phyloP scores from a whole-genome alignment of 805 yeast species.

The Ogataea dorogensis region DNA sequence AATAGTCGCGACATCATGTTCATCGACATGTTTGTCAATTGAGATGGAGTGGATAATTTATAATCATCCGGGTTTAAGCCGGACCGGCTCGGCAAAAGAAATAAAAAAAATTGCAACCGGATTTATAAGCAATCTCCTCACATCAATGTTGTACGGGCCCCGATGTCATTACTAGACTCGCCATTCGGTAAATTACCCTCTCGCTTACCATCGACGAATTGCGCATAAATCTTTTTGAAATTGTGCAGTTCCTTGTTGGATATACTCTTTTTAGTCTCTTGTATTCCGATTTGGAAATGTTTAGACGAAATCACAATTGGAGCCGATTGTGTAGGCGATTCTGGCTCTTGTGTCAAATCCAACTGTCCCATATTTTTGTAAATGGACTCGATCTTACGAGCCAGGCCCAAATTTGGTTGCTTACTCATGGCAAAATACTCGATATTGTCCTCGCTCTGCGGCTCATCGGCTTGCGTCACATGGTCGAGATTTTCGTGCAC shows the following conservation, averaged over 20 bases:
- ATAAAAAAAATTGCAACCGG: background rate
- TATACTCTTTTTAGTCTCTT: conserved; percentile 87
- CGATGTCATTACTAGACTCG: conserved; percentile 71
- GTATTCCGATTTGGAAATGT: conserved; percentile 61
- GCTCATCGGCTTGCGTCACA: conserved; percentile 35
- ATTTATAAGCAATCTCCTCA: conserved; percentile 34
- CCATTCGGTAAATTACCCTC: conserved; percentile 91
- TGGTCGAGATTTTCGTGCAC: conserved; percentile 66
- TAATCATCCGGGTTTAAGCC: background rate
- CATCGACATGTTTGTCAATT: background rate
- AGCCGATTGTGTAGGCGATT: conserved; percentile 1
- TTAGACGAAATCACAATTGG: conserved; percentile 40
- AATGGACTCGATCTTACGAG: conserved; percentile 23
- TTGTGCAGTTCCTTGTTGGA: conserved; percentile 68
- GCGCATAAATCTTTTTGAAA: conserved; percentile 59
- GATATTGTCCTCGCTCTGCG: conserved; percentile 9
- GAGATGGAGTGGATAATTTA: background rate
- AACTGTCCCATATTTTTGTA: conserved; percentile 12
- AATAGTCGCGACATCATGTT: conserved; percentile 2
- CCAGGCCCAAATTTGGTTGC: conserved; percentile 15
- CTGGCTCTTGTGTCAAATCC: background rate
- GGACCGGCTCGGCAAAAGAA: conserved; percentile 3
- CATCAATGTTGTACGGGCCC: conserved; percentile 83
- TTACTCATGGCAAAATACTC: conserved; percentile 26
- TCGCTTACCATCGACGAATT: conserved; percentile 61